Conservation (phyloP, 1,284 basidiomycete species). For the Rhodotorula sp. region DNA sequence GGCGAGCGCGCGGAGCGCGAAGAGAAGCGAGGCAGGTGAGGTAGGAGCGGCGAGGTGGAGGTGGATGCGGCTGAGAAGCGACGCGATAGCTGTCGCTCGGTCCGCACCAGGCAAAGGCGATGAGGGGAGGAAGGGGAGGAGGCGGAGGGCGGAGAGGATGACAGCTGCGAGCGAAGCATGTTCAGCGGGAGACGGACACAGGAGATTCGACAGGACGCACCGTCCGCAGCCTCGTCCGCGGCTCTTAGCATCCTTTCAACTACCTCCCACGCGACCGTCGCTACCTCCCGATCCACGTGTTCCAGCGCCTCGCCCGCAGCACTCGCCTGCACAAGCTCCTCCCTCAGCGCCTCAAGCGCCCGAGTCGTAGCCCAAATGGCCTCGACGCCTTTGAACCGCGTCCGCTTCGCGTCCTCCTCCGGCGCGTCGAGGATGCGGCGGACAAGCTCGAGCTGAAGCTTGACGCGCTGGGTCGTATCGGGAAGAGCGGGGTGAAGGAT, state of each 20-base stretch:
- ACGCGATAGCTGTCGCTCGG: background rate
- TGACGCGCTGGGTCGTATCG: background rate
- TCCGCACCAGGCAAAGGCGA: no score
- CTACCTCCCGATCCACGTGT: background rate
- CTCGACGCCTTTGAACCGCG: background rate
- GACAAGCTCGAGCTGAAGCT: background rate
- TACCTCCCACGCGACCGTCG: background rate
- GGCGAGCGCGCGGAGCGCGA: constrained; percentile 11
- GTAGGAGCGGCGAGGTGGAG: background rate
- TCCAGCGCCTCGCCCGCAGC: background rate
- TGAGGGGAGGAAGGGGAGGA: background rate
- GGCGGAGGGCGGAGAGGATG: background rate
- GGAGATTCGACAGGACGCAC: background rate
- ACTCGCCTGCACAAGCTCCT: background rate
- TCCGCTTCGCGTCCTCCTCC: background rate
- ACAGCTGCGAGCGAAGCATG: background rate
- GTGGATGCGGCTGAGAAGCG: constrained; percentile 3
- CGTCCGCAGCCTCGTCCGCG: background rate
- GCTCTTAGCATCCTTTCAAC: background rate
- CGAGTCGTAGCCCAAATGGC: constrained; percentile 6
- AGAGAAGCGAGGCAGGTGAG: background rate
- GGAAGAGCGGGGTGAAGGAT: constrained; percentile 2
- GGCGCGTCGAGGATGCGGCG: background rate
- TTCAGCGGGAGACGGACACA: no score
- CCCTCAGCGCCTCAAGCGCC: constrained; percentile 1